Percentiles rank a stretch among this genome's conserved stretches.
Evolutionary conservation across 371 early-diverging fungal genomes (phyloP).

Genomic region (Homolaphlyctis polyrhiza): DNA sequence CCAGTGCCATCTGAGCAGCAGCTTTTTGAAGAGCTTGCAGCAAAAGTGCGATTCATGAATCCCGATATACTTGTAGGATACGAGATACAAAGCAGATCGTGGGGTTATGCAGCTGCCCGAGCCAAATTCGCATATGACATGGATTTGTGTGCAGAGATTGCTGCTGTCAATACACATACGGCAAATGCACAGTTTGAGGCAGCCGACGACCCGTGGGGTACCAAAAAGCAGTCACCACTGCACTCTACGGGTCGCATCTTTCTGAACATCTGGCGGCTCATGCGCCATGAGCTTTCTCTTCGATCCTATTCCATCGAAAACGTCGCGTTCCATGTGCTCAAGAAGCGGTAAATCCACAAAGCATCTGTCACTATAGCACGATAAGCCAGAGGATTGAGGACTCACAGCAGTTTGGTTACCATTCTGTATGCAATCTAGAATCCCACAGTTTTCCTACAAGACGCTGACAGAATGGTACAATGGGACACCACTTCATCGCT

Average conservation of each 20-base stretch:
- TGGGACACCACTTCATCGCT: conserved; percentile 42
- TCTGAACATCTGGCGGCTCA: conserved; percentile 82
- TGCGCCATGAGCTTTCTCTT: conserved; percentile 64
- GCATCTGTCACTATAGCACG: not conserved
- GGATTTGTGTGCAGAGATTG: conserved; percentile 44
- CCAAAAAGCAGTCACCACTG: conserved; percentile 56
- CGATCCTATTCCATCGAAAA: conserved; percentile 76
- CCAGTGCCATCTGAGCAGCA: conserved; percentile 41
- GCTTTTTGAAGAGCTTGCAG: conserved; percentile 47
- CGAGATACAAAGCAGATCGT: conserved; percentile 76
- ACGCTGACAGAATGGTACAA: conserved; percentile 64
- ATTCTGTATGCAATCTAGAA: conserved; percentile 22
- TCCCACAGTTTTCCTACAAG: conserved; percentile 57
- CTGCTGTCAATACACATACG: conserved; percentile 31
- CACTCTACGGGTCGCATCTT: conserved; percentile 71
- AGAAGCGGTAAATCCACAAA: conserved; percentile 48
- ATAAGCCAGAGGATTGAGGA: no score
- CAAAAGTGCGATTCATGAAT: conserved; percentile 55
- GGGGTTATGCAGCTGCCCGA: conserved; percentile 83
- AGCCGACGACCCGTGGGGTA: conserved; percentile 53
- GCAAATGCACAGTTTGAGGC: conserved; percentile 20
- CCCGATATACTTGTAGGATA: conserved; percentile 86
- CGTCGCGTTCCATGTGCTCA: conserved; percentile 63
- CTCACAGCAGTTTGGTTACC: no score
- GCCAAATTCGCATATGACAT: conserved; percentile 26